Percentiles rank a stretch among this genome's conserved stretches.
phyloP scores from a whole-genome alignment of 345 rosid species.

The Syzygium grande region DNA sequence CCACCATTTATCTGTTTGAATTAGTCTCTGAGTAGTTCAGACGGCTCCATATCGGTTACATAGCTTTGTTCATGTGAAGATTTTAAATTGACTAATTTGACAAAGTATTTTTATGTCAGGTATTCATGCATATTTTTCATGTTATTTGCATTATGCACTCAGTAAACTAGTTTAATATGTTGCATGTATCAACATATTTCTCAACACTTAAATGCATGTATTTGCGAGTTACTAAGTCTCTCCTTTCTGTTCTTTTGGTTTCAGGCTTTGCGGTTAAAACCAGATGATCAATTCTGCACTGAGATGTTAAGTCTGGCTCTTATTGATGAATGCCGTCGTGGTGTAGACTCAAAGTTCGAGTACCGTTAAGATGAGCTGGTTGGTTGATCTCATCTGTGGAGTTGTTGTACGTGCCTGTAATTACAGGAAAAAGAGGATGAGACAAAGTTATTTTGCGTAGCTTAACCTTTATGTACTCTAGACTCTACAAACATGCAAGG shows the following conservation, averaged over 20 bases:
- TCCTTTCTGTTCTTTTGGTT: neutral
- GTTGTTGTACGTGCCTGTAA: neutral
- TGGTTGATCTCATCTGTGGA: neutral
- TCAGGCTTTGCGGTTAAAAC: constrained; percentile 81
- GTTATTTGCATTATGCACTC: neutral
- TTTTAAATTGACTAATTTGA: neutral
- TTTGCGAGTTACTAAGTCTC: neutral
- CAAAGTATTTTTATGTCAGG: neutral
- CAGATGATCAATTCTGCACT: constrained; percentile 77
- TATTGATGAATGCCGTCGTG: constrained; percentile 53
- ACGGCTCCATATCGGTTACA: neutral
- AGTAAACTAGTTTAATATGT: neutral
- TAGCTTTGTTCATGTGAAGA: neutral
- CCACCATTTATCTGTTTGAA: neutral
- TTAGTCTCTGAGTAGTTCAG: neutral
- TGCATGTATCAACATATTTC: neutral
- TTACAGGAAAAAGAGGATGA: neutral
- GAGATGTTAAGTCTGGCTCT: constrained; percentile 86
- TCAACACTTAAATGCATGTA: neutral
- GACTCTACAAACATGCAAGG: neutral
- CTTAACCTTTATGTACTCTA: neutral
- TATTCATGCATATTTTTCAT: neutral
- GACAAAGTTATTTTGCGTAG: neutral
- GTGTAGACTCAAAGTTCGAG: constrained; percentile 47
- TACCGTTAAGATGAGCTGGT: constrained; percentile 15